Evolutionary conservation across 768 basidiomycete species (phyloP).

Genomic region (Pilatotrama ljubarskyi): DNA sequence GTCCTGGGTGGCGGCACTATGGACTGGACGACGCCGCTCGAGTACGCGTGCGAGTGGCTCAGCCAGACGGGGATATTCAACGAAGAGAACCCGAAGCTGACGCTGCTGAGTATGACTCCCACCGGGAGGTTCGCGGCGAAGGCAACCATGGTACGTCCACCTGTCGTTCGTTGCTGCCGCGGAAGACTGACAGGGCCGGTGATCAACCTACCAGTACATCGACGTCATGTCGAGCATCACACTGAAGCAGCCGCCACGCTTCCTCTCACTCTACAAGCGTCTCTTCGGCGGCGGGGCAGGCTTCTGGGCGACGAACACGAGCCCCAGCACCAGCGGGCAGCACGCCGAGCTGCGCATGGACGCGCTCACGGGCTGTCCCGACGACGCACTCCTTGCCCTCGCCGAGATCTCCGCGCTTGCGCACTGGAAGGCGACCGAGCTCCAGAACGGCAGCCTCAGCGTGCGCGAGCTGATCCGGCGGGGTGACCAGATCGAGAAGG

Average conservation of each 20-base stretch:
- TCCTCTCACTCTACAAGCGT: slow-evolving; percentile 63
- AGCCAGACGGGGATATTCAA: slow-evolving; percentile 60
- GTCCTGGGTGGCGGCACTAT: slow-evolving; percentile 66
- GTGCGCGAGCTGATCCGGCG: slow-evolving; percentile 71
- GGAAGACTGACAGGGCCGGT: slow-evolving; percentile 6
- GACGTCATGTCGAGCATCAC: slow-evolving; percentile 75
- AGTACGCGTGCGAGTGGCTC: slow-evolving; percentile 77
- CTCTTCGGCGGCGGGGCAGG: slow-evolving; percentile 50
- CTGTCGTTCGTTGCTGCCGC: not conserved
- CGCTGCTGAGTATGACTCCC: slow-evolving; percentile 54
- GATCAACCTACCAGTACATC: slow-evolving; percentile 55
- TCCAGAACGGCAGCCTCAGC: slow-evolving; percentile 65
- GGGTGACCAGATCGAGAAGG: slow-evolving; percentile 71
- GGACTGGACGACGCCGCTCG: slow-evolving; percentile 71
- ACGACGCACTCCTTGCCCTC: slow-evolving; percentile 74
- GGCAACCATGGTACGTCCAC: slow-evolving; percentile 63
- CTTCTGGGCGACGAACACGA: slow-evolving; percentile 41
- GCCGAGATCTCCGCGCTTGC: slow-evolving; percentile 73
- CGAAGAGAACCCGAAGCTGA: slow-evolving; percentile 64
- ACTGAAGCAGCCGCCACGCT: slow-evolving; percentile 60
- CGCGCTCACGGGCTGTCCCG: slow-evolving; percentile 71
- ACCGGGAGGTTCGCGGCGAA: slow-evolving; percentile 64
- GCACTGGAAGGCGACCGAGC: slow-evolving; percentile 71
- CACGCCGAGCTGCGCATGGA: slow-evolving; percentile 61
- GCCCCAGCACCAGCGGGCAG: slow-evolving; percentile 28